A percentile compares a stretch with the other conserved stretches of the same genome.
Conservation (phyloP, 2,329 filamentous ascomycete species). For the Aspergillus ochraceus region DNA sequence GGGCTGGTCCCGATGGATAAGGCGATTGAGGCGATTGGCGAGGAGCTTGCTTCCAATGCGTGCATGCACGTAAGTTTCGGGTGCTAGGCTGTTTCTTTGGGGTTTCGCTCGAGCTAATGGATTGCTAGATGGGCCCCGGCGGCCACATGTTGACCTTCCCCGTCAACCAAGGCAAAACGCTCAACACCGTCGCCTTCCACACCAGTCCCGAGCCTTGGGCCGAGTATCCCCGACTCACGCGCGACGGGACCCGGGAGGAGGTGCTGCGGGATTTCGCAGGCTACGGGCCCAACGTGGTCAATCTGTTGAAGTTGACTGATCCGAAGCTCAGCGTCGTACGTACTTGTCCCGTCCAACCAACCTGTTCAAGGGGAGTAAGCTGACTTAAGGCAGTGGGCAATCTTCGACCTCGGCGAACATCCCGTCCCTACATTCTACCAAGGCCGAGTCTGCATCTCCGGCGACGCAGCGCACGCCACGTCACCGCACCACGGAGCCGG, state of each 20-base stretch:
- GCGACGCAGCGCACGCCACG: conserved; percentile 45
- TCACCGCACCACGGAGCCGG: conserved; percentile 44
- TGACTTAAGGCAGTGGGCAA: conserved; percentile 35
- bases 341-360: neutral
- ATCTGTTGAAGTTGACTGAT: conserved; percentile 29
- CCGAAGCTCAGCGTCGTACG: conserved; percentile 27
- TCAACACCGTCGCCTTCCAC: conserved; percentile 50
- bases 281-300: conserved; percentile 22
- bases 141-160: conserved; percentile 53
- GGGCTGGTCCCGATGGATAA: conserved; percentile 52
- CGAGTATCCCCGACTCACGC: conserved; percentile 21
- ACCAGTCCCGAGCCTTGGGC: conserved; percentile 27
- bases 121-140: conserved; percentile 35
- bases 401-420: conserved; percentile 41
- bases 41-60: conserved; percentile 40
- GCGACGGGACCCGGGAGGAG: conserved; percentile 22
- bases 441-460: conserved; percentile 35
- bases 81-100: neutral
- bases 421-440: conserved; percentile 40
- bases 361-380: neutral
- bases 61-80: conserved; percentile 31
- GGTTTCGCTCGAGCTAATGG: neutral
- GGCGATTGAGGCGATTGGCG: conserved; percentile 47
- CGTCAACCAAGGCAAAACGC: conserved; percentile 47
- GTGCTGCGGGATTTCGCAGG: conserved; percentile 23